A percentile compares a stretch with the other conserved stretches of the same genome.
These are phyloP conservation scores for Acer negundo DNA, from an alignment of 345 rosid genomes.

Conservation along the genomic window DNA sequence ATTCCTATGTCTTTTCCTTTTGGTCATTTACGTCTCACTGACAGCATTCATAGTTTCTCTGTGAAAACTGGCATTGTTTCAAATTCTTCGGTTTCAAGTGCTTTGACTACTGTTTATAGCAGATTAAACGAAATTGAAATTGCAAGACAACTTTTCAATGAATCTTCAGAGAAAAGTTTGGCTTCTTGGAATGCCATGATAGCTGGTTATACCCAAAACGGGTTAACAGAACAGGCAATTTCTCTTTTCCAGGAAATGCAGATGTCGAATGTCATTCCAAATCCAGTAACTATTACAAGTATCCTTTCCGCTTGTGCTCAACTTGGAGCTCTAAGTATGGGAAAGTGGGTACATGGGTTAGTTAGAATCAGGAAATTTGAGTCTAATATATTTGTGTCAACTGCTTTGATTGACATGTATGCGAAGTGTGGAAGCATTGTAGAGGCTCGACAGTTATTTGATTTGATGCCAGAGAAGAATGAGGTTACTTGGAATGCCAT, in stretches of 20 bases:
- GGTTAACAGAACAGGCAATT: constrained; percentile 64
- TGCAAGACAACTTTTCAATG: constrained; percentile 57
- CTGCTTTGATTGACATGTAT: constrained; percentile 81
- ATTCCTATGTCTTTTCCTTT: constrained; percentile 60
- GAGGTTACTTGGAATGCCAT: constrained; percentile 87
- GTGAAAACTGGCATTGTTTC: constrained; percentile 50
- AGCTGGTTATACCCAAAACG: constrained; percentile 79
- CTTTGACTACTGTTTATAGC: constrained; percentile 62
- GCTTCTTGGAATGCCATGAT: constrained; percentile 92
- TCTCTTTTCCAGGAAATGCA: constrained; percentile 72
- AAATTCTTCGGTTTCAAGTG: constrained; percentile 56
- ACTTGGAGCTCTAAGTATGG: constrained; percentile 67
- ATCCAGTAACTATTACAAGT: constrained; percentile 66
- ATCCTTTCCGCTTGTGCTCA: constrained; percentile 86
- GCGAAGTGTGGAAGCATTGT: constrained; percentile 77
- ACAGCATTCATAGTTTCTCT: constrained; percentile 57
- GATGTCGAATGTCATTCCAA: constrained; percentile 48
- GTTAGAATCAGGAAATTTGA: constrained; percentile 50
- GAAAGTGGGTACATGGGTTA: constrained; percentile 68
- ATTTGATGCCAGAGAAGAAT: constrained; percentile 57
- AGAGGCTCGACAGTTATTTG: constrained; percentile 64
- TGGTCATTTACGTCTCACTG: constrained; percentile 54
- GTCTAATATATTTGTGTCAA: constrained; percentile 65
- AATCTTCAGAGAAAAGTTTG: constrained; percentile 54
- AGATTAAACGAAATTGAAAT: constrained; percentile 62